A percentile compares a stretch with the other conserved stretches of the same genome.
Conservation (phyloP, 225 moss, liverwort and hornwort genomes). For the Pseudisothecium myosuroides region DNA sequence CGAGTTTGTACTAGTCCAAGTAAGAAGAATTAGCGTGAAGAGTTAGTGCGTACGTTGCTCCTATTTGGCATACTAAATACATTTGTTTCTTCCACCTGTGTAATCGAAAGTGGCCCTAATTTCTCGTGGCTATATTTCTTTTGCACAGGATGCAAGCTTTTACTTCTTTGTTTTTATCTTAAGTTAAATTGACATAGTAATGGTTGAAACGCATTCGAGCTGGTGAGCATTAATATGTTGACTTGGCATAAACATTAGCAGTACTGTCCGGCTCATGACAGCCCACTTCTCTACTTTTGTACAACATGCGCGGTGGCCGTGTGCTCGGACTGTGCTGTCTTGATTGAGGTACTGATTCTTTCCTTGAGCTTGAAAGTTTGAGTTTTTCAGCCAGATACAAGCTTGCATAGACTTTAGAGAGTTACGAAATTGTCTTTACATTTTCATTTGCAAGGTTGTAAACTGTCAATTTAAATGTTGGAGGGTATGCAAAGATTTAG, state of each 20-base stretch:
- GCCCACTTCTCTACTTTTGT: conserved; percentile 61
- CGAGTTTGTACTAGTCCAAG: not conserved
- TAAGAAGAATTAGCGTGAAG: not conserved
- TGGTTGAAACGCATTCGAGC: not conserved
- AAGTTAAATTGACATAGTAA: not conserved
- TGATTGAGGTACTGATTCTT: conserved; percentile 35
- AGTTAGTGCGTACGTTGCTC: not conserved
- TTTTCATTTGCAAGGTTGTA: not conserved
- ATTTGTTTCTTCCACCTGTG: not conserved
- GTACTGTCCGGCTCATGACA: conserved; percentile 58
- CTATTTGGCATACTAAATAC: not conserved
- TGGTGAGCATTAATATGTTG: not conserved
- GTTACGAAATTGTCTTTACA: too few relatives aligned
- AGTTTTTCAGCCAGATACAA: not conserved
- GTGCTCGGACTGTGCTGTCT: conserved; percentile 63
- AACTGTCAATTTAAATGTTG: not conserved
- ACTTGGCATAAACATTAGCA: conserved; percentile 17
- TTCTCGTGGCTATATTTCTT: not conserved
- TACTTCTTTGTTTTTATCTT: not conserved
- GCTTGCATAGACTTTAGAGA: not conserved
- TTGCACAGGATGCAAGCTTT: not conserved
- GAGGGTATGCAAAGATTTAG: not conserved
- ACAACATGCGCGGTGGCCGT: conserved; percentile 59
- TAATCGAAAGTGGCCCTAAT: not conserved
- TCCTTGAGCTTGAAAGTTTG: not conserved